Evolutionary conservation across 2,329 filamentous ascomycete genomes (phyloP), one percentile per base, ranked within the genome.

Genomic region (Arthrobotrys megalospora): DNA sequence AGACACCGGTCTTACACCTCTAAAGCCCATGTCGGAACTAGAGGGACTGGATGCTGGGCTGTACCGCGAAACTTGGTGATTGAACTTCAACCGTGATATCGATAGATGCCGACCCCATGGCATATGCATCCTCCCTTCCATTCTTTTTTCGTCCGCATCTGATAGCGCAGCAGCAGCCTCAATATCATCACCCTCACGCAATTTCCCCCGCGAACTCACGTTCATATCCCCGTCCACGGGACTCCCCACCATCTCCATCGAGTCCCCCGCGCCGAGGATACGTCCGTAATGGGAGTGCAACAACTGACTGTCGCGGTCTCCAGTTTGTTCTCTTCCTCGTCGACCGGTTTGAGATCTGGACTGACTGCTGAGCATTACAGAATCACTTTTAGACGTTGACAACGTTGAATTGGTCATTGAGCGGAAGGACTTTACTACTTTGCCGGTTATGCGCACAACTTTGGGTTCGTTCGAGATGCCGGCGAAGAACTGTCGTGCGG

Each of bases 381-480:
- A 69, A 55, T 63, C 48, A 58, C 36, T n/a, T 64, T 76, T 76
- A 65, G 72, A 76, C 11, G 70, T 21, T 67, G 62, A 62, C 38
- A 48, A 48, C 10, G 53, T 52, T 8, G 64, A 28, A 19, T 21
- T 58, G 21, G 64, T 58, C 28, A 76, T 69, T 50, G 72, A 76
- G 11, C 72, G 47, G 45, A 76, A 69, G 45, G 72, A 76, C 32
- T 68, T 64, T 58, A 76, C 65, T 58, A 76, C 72, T 58, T 64
- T 69, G 32, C 47, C 65, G 36, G 64, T 68, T 8, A 76, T 65
- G 16, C 41, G 53, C 8, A 58, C 34, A 3, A 76, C 53, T 41
- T 65, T 64, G 3, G 38, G 36, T 48, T 76, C 48, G 11, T 45
- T 48, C 3, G 72, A 76, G 3, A 76, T 11, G 38, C 72, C 48